These are phyloP conservation scores for Backusella macrospora DNA, from an alignment of 192 early-diverging fungal species.

Conservation along the genomic window DNA sequence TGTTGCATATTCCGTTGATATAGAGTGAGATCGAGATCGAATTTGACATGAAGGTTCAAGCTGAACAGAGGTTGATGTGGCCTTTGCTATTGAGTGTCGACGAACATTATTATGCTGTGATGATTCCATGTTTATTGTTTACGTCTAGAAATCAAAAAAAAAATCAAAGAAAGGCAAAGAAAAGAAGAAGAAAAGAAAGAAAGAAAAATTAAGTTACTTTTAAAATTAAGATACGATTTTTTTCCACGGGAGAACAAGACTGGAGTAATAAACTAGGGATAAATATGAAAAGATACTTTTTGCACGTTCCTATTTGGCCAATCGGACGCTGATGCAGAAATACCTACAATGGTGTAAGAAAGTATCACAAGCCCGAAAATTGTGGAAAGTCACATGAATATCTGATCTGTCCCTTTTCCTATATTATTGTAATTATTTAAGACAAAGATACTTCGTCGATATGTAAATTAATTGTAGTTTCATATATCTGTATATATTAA, in stretches of 20 bases:
- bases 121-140: neutral
- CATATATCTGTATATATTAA: neutral
- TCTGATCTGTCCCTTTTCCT: constrained; percentile 12
- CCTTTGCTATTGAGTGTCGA: constrained; percentile 13
- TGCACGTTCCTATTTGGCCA: constrained; percentile 19
- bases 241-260: constrained; percentile 4
- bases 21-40: constrained; percentile 20
- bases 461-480: neutral
- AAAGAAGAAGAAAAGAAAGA: neutral
- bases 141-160: neutral
- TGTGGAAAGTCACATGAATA: constrained; percentile 2
- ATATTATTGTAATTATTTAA: neutral
- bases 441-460: neutral
- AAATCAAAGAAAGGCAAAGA: constrained; percentile 1
- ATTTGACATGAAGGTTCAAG: neutral
- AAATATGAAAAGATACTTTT: constrained; percentile 12
- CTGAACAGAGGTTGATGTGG: neutral
- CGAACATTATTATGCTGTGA: neutral
- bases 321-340: constrained; percentile 27
- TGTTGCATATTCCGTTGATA: neutral
- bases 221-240: neutral
- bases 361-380: constrained; percentile 12
- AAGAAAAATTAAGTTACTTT: neutral
- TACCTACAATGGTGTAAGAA: neutral
- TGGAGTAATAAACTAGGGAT: constrained; percentile 3